phyloP scores from a whole-genome alignment of 805 yeast genomes.

The Scheffersomyces coipomensis region DNA sequence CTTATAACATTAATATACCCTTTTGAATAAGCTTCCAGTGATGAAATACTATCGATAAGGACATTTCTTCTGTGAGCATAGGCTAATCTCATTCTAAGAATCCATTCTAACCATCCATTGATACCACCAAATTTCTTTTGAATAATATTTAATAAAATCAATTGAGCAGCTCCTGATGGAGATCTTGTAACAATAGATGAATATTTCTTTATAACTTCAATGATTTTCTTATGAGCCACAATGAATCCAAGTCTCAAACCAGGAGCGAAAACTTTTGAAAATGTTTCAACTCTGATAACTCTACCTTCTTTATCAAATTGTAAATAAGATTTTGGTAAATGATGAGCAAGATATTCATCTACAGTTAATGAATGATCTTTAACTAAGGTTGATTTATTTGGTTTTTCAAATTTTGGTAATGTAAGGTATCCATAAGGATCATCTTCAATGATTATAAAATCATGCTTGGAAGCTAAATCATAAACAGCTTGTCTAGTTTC shows the following conservation, averaged over 20 bases:
- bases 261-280: conserved; percentile 65
- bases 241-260: conserved; percentile 65
- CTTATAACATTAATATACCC: conserved; percentile 44
- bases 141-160: conserved; percentile 50
- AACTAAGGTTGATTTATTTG: conserved; percentile 44
- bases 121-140: conserved; percentile 34
- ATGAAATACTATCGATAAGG: conserved; percentile 27
- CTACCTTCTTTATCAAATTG: conserved; percentile 58
- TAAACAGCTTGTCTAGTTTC: conserved; percentile 51
- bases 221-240: conserved; percentile 48
- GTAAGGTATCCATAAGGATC: conserved; percentile 68
- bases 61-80: conserved; percentile 45
- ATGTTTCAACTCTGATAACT: conserved; percentile 61
- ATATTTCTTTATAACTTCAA: conserved; percentile 39
- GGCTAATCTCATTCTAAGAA: conserved; percentile 44
- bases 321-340: conserved; percentile 49
- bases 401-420: conserved; percentile 41
- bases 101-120: conserved; percentile 49
- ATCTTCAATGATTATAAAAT: conserved; percentile 65
- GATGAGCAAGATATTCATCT: conserved; percentile 40
- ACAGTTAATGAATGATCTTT: conserved; percentile 29
- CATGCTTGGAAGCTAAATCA: conserved; percentile 51
- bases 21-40: conserved; percentile 39
- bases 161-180: conserved; percentile 59
- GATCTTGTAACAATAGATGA: conserved; percentile 49